Conservation (phyloP, 495 filamentous ascomycete species). For the Paragyromitra xinjiangensis region DNA sequence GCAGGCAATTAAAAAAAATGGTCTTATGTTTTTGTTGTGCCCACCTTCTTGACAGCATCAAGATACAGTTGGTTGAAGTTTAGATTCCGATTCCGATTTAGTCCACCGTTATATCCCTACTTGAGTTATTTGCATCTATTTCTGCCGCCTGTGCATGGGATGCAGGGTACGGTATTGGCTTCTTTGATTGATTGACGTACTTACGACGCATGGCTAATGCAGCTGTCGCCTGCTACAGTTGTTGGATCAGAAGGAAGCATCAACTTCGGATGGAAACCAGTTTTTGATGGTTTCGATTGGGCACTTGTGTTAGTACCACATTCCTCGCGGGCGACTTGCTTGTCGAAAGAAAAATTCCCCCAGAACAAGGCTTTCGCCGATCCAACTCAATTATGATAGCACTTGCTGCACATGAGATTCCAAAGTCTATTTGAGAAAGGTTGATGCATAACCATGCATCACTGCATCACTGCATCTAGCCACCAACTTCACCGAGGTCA, state of each 20-base stretch:
- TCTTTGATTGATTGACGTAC: conserved; percentile 9
- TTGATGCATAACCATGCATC: conserved; percentile 9
- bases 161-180: conserved; percentile 17
- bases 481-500: background rate
- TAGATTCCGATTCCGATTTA: conserved; percentile 29
- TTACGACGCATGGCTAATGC: conserved; percentile 16
- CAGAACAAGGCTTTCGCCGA: conserved; percentile 17
- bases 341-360: background rate
- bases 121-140: conserved; percentile 3
- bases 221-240: conserved; percentile 25
- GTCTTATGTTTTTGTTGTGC: conserved; percentile 7
- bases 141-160: conserved; percentile 29
- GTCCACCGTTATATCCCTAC: conserved; percentile 37
- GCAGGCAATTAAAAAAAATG: conserved; percentile 30
- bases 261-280: conserved; percentile 27
- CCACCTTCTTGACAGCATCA: conserved; percentile 7
- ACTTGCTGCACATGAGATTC: conserved; percentile 2
- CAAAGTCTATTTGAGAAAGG: conserved; percentile 13
- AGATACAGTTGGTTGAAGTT: conserved; percentile 18
- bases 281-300: conserved; percentile 6
- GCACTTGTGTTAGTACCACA: background rate
- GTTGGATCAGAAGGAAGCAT: conserved; percentile 9
- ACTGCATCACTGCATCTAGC: conserved; percentile 8
- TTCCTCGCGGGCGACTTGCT: background rate
- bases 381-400: conserved; percentile 13